Conservation (phyloP, 192 early-diverging fungal genomes). For the Gonapodya prolifera region DNA sequence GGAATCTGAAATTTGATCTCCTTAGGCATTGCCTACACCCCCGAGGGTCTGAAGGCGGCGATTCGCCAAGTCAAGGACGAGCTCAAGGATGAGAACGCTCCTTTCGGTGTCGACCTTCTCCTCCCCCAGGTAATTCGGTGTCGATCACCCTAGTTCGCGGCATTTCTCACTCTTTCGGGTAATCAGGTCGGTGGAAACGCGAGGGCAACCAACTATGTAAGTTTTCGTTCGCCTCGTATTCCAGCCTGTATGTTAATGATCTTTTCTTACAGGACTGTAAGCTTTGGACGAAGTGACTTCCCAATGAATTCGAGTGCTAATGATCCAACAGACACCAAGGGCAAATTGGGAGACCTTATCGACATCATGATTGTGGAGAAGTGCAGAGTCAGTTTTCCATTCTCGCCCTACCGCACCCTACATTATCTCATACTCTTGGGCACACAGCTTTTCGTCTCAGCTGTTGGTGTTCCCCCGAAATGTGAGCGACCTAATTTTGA, state of each 20-base stretch:
- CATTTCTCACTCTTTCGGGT: no score
- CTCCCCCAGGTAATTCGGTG: no score
- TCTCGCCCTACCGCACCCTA: no score
- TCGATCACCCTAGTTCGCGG: no score
- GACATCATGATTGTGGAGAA: constrained; percentile 24
- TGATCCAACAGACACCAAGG: constrained; percentile 24
- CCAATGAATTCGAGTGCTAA: background rate
- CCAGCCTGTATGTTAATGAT: no score
- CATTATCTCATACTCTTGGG: no score
- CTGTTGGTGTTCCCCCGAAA: constrained; percentile 29
- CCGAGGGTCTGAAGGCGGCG: constrained; percentile 7
- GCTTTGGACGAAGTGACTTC: background rate
- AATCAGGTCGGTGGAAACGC: constrained; percentile 31
- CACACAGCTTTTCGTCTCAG: constrained; percentile 27
- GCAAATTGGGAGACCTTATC: constrained; percentile 31
- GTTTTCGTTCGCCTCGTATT: no score
- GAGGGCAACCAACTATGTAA: constrained; percentile 25
- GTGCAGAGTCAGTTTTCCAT: constrained; percentile 11
- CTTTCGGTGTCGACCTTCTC: constrained; percentile 31
- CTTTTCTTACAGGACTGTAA: no score
- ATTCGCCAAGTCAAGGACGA: constrained; percentile 16
- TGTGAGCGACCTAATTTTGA: background rate
- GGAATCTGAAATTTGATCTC: background rate
- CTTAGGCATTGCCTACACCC: constrained; percentile 3
- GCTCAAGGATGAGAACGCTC: constrained; percentile 20